Evolutionary conservation across 352 stramenopile species (phyloP), one percentile per base, ranked within the genome.

Genomic region (Phytopythium chamaehyphon): DNA sequence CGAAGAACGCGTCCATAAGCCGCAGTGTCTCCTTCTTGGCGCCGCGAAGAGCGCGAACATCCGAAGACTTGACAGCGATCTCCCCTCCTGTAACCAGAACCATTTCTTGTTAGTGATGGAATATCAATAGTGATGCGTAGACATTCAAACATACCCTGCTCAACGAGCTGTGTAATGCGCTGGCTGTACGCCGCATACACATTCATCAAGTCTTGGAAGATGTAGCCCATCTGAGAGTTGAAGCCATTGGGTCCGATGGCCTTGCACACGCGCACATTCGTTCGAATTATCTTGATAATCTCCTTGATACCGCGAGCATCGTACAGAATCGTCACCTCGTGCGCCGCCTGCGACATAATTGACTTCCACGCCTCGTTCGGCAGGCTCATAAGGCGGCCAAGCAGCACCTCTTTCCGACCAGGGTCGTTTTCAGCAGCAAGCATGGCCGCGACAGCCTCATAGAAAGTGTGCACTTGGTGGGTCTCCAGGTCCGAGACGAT

Each of bases 381-480:
- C 14, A 98, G 71, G 55, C 96, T 92, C 96, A 99, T 99, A 22
- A 99, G 71, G 52, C 93, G 92, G 35, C 70, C 76, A 48, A 98
- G 78, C 33, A 98, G 69, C 39, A 88, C 80, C 56, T 95, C 82
- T 60, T 97, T 95, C 64, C 98, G 59, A 49, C 83, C 57, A 75
- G 82, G 49, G 69, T 88, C 62, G 59, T 76, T 74, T 38, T 93
- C 81, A 19, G 86, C 82, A 26, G 83, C 82, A 40, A 91, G 61
- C 82, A 93, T 92, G 28, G 76, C 94, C 6, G 90, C 97, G 14
- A 98, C 93, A 22, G 97, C 96, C 79, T 99, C 96, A 72, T 99
- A 99, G 68, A 99, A 99, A 21, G 96, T 97, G 71, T 99, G 96
- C 19, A 99, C 86, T 81, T 99, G 98, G 76, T 99, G 97, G 8